Percentiles rank a stretch among this genome's conserved stretches.
Conservation (phyloP, 345 rosid genomes). For the Eucalyptus curtisii region DNA sequence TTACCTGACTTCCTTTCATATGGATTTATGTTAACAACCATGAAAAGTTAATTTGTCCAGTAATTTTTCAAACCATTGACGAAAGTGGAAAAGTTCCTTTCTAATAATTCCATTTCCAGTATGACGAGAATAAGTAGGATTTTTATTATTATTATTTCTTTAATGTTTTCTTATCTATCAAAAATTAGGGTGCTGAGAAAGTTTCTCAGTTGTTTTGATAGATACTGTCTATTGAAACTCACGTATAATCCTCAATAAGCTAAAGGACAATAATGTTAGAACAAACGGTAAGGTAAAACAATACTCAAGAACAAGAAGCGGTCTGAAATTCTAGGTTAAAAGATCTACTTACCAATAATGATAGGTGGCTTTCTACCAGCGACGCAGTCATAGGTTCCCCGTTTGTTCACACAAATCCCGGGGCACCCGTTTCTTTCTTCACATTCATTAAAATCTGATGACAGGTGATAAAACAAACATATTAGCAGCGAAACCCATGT, state of each 20-base stretch:
- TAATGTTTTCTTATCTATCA: not conserved
- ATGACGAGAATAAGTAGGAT: not conserved
- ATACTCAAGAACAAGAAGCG: not conserved
- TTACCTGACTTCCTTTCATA: not conserved
- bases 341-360: not conserved
- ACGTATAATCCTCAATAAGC: not conserved
- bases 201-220: not conserved
- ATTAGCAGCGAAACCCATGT: not conserved
- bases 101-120: not conserved
- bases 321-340: not conserved
- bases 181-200: not conserved
- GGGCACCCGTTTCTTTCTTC: fast-evolving
- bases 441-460: not conserved
- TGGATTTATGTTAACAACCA: not conserved
- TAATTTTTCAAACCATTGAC: no score
- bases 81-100: not conserved
- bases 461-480: not conserved
- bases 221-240: not conserved
- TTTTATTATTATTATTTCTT: not conserved
- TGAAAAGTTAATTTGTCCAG: not conserved
- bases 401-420: not conserved
- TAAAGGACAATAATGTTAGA: not conserved
- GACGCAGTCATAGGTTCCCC: fast-evolving
- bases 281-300: not conserved
- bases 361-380: not conserved